A percentile compares a stretch with the other conserved stretches of the same genome.
phyloP scores from a whole-genome alignment of 768 basidiomycete species.

The Tricholoma hemisulphureum region DNA sequence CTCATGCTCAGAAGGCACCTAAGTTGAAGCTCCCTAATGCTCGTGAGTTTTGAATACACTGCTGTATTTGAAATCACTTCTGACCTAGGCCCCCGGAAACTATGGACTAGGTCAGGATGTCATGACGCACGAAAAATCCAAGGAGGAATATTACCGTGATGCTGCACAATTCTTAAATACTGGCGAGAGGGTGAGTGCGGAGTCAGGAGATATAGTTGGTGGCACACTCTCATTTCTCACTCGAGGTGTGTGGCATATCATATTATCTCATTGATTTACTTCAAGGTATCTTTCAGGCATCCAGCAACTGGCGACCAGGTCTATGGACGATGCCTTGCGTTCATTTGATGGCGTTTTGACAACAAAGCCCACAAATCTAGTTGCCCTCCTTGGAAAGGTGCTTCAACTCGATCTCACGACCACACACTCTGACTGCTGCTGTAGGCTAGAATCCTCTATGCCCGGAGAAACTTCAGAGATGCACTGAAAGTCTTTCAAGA shows the following conservation, averaged over 20 bases:
- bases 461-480: conserved; percentile 70
- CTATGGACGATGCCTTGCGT: conserved; percentile 78
- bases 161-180: conserved; percentile 69
- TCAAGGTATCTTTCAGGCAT: conserved; percentile 51
- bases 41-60: conserved; percentile 48
- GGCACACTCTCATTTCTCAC: conserved; percentile 62
- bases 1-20: conserved; percentile 78
- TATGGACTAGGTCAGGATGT: conserved; percentile 58
- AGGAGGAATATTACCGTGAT: conserved; percentile 67
- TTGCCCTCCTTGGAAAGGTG: conserved; percentile 87
- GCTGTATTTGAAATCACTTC: not conserved
- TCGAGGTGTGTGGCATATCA: conserved; percentile 48
- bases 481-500: conserved; percentile 86
- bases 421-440: not conserved
- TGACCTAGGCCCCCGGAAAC: not conserved
- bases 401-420: not conserved
- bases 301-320: conserved; percentile 74
- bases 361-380: conserved; percentile 79
- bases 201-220: conserved; percentile 58
- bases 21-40: conserved; percentile 72
- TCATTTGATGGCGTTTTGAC: conserved; percentile 79
- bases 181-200: conserved; percentile 51
- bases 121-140: conserved; percentile 55
- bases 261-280: not conserved
- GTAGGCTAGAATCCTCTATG: conserved; percentile 84